These are phyloP conservation scores for Carex littledalei DNA, from an alignment of 176 grass and related monocot species.

Conservation along the genomic window DNA sequence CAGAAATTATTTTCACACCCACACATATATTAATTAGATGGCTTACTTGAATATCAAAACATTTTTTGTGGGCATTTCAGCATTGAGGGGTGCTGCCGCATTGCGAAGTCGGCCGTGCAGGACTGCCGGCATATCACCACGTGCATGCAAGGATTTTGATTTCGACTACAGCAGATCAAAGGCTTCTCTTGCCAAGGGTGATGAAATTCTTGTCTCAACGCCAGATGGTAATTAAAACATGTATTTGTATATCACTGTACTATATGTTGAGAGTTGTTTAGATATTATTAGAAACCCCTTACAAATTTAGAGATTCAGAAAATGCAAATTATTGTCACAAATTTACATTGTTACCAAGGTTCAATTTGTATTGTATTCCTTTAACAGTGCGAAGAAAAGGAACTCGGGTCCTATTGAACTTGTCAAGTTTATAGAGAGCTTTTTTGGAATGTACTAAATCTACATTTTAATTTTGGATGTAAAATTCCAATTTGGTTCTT, in stretches of 20 bases:
- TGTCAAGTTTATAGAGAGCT: neutral
- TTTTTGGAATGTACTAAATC: neutral
- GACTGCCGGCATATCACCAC: slow-evolving; percentile 32
- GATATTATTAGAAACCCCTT: neutral
- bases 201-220: slow-evolving; percentile 80
- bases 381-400: neutral
- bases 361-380: neutral
- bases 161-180: slow-evolving; percentile 70
- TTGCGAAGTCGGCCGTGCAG: slow-evolving; percentile 47
- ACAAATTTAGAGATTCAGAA: neutral
- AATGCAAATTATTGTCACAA: neutral
- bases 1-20: no score
- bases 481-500: neutral
- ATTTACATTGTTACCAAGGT: neutral
- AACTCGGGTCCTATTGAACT: neutral
- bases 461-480: no score
- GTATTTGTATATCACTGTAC: neutral
- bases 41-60: neutral
- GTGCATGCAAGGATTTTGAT: slow-evolving; percentile 53
- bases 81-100: slow-evolving; percentile 70
- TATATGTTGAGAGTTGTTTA: neutral
- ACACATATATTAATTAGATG: neutral
- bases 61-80: slow-evolving; percentile 28
- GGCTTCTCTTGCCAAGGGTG: slow-evolving; percentile 77
- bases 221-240: slow-evolving; percentile 50